Base-by-base conservation (phyloP, 2,329 filamentous ascomycete genomes). In the Sporothrix protearum region DNA sequence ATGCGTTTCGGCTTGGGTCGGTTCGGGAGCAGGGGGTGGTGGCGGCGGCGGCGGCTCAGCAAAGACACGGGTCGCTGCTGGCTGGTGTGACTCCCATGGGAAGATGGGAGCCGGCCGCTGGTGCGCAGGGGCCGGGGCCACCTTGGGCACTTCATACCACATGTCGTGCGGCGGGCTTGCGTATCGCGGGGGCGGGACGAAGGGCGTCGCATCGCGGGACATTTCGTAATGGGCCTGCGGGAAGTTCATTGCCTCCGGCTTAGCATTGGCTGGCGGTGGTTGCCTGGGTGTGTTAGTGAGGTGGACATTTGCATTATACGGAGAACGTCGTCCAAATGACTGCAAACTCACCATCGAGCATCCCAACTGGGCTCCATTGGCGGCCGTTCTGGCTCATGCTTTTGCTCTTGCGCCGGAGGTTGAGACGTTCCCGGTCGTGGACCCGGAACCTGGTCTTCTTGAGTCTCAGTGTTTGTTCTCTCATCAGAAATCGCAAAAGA, bases 161-260 rank as follows among this genome's bases (percentile, higher is more conserved):
- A 97, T 94, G 77, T 94, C 87, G 79, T 87, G 91, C 0, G 94
- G 93, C 22, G 93, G 92, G 77, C 93, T 92, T 2, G 94, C 92
- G 77, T 97, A 96, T 69, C 87, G 85, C 73, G 83, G 81, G 22
- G 94, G 94, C 42, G 94, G 88, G 70, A 92, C 86, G 80, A 96
- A 98, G 10, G 92, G 88, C 45, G 88, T 81, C 22, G 85, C 84
- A 79, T 94, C 92, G 71, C 87, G 87, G 71, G 92, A 97, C 90
- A 97, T 97, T 71, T 87, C 86, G 80, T 98, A 98, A 71, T 89
- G 89, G 71, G 89, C 88, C 63, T 86, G 85, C 19, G 94, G 93
- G 77, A 98, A 92, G 79, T 96, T 93, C 73, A 88, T 84, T 7
- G 94, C 95, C 84, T 98, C 96, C 9, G 94, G 94, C 78, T 85